Evolutionary conservation across 176 grass and related monocot genomes (phyloP).

Genomic region (Aegilops sharonensis): DNA sequence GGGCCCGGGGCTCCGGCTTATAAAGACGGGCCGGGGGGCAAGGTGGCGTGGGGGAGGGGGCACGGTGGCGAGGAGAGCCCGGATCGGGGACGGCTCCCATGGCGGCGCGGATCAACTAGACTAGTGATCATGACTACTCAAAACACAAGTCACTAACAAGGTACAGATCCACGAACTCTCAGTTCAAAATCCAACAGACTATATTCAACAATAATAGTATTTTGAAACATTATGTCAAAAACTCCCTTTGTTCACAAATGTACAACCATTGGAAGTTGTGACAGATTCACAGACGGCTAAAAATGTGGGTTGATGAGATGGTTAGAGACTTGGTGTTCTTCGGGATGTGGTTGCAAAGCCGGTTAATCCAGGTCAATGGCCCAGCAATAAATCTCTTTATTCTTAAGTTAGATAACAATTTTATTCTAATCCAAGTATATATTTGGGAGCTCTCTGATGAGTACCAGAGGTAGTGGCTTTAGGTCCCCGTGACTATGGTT

Average conservation of each 20-base stretch:
- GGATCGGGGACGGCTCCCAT: too few species aligned
- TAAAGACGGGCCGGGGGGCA: too few species aligned
- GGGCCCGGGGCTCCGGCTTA: too few species aligned
- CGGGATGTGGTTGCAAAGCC: not conserved
- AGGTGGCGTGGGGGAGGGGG: too few species aligned
- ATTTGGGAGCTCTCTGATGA: not conserved
- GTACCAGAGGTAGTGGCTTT: too few species aligned
- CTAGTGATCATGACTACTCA: not conserved
- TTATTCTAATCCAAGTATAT: not conserved
- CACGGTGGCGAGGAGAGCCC: too few species aligned
- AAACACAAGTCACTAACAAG: not conserved
- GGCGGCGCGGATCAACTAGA: not conserved
- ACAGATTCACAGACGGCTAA: not conserved
- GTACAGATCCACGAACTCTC: not conserved
- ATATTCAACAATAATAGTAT: not conserved
- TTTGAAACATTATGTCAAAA: not conserved
- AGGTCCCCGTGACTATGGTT: too few species aligned
- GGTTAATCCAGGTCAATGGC: not conserved
- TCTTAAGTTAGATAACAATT: not conserved
- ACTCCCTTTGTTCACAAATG: not conserved
- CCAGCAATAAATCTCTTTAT: not conserved
- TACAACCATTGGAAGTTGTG: not conserved
- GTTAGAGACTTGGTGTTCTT: not conserved
- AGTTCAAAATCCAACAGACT: conserved; percentile 8
- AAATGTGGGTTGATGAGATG: not conserved